Conservation (phyloP, 805 yeast species). For the Pichia occidentalis region DNA sequence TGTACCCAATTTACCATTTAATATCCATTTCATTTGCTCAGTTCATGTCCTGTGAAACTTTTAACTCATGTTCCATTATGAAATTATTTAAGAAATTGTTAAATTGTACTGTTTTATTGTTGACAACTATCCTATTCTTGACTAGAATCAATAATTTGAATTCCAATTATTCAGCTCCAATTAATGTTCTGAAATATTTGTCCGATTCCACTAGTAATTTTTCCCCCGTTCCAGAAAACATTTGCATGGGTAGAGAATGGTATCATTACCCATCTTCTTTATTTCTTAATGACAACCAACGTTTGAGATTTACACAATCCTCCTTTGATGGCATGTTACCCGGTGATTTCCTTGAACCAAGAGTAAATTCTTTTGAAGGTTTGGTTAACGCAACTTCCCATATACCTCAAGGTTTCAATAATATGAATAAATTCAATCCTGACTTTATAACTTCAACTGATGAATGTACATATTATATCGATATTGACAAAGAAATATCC, state of each 20-base stretch:
- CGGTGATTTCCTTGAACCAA: constrained; percentile 61
- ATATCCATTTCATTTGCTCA: constrained; percentile 55
- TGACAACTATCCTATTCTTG: constrained; percentile 7
- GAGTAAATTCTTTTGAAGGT: constrained; percentile 15
- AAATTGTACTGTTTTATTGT: constrained; percentile 2
- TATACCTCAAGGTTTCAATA: constrained; percentile 66
- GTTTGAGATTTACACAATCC: constrained; percentile 63
- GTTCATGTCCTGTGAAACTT: constrained; percentile 29
- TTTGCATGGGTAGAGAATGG: constrained; percentile 96
- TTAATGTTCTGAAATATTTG: constrained; percentile 45
- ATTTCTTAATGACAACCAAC: constrained; percentile 56
- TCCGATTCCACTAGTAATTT: constrained; percentile 22
- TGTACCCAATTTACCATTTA: constrained; percentile 78
- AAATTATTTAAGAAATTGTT: constrained; percentile 7
- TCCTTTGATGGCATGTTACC: constrained; percentile 87
- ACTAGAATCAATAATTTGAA: constrained; percentile 41
- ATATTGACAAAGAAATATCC: constrained; percentile 46
- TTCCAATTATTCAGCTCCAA: constrained; percentile 67
- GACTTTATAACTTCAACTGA: constrained; percentile 44
- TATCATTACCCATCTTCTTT: constrained; percentile 86
- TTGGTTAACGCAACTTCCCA: constrained; percentile 35
- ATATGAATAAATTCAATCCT: constrained; percentile 58
- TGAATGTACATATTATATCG: constrained; percentile 66
- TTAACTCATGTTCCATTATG: constrained; percentile 9
- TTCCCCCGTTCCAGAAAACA: constrained; percentile 34